phyloP scores from a whole-genome alignment of 768 basidiomycete species.

The Peribolospora baueri region DNA sequence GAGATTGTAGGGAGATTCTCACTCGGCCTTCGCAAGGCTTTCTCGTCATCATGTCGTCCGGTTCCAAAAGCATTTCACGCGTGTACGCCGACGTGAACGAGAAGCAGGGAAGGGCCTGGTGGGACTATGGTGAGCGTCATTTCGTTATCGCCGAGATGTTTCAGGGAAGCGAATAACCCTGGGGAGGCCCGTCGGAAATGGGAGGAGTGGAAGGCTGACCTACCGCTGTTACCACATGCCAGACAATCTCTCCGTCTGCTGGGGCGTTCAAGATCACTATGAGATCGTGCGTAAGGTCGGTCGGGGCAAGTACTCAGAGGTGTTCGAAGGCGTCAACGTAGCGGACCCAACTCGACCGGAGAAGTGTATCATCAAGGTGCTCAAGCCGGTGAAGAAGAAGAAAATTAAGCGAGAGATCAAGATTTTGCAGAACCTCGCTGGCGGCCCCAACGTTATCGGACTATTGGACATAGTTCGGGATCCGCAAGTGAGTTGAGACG shows the following conservation, averaged over 20 bases:
- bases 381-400: slow-evolving; percentile 12
- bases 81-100: slow-evolving; percentile 6
- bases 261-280: slow-evolving; percentile 8
- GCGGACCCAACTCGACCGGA: slow-evolving; percentile 9
- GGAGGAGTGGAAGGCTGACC: not conserved
- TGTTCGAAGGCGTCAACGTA: slow-evolving; percentile 10
- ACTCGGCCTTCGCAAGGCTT: no score
- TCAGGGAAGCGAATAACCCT: no score
- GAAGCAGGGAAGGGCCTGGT: slow-evolving; percentile 1
- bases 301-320: slow-evolving; percentile 9
- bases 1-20: no score
- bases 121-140: slow-evolving; percentile 3
- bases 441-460: slow-evolving; percentile 82
- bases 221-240: not conserved
- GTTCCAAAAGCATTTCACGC: no score
- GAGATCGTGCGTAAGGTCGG: slow-evolving; percentile 6
- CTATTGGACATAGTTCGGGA: slow-evolving; percentile 89
- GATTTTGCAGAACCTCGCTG: slow-evolving; percentile 64
- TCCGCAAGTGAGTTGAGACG: slow-evolving; percentile 24
- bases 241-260: not conserved
- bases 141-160: not conserved
- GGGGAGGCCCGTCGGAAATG: not conserved
- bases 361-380: slow-evolving; percentile 8
- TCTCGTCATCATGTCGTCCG: no score
- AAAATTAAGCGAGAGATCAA: slow-evolving; percentile 15